Percentiles rank a stretch among this genome's conserved stretches.
Evolutionary conservation across 257 asterid genomes (phyloP).

Genomic region (Fraxinus americana): DNA sequence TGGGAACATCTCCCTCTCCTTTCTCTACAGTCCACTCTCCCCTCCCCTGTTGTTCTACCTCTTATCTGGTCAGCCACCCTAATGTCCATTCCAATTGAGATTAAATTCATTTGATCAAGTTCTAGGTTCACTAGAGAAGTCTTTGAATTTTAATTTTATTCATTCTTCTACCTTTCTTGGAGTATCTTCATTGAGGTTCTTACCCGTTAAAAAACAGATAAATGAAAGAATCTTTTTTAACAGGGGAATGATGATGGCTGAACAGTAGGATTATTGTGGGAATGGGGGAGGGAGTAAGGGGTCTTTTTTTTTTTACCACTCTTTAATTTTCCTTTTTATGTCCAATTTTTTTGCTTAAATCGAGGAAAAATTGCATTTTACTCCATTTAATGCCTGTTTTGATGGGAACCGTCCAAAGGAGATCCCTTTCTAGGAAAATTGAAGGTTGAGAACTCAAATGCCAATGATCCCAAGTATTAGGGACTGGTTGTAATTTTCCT

Average conservation of each 20-base stretch:
- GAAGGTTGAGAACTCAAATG: background rate
- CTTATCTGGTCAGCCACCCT: background rate
- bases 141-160: no score
- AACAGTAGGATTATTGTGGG: background rate
- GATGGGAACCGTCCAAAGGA: background rate
- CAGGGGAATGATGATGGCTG: background rate
- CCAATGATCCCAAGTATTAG: background rate
- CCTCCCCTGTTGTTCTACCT: background rate
- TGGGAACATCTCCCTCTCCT: background rate
- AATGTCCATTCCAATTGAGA: background rate
- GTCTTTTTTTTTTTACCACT: background rate
- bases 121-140: no score
- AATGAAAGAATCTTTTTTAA: background rate
- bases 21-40: background rate
- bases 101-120: background rate
- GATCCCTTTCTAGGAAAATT: background rate
- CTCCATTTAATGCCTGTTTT: background rate
- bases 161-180: background rate
- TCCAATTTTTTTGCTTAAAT: slow-evolving; percentile 9
- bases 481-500: background rate
- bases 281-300: background rate
- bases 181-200: no score
- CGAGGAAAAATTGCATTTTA: background rate
- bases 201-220: no score
- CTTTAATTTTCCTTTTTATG: background rate